These are phyloP conservation scores for Zizania latifolia DNA, from an alignment of 176 grass and related monocot species.

Conservation along the genomic window DNA sequence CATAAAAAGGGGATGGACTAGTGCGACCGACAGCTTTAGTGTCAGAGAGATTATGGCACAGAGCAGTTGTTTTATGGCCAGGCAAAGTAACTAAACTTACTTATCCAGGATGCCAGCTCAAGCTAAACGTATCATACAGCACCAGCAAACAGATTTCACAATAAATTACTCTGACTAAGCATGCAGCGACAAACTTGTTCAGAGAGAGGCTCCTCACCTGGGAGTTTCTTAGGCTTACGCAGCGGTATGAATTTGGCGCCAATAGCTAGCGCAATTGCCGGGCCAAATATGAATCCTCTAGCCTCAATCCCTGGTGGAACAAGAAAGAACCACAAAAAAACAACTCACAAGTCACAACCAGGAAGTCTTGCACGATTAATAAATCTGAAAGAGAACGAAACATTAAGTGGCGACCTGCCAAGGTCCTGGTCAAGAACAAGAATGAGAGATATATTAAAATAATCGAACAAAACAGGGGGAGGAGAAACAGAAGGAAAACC, in stretches of 20 bases:
- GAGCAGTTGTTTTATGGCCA: neutral
- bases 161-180: neutral
- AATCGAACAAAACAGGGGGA: neutral
- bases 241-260: constrained; percentile 93
- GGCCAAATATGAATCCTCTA: constrained; percentile 88
- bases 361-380: neutral
- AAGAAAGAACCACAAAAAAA: neutral
- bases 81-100: neutral
- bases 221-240: constrained; percentile 87
- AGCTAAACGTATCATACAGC: neutral
- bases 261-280: constrained; percentile 61
- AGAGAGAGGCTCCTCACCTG: constrained; percentile 41
- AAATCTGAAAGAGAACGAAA: neutral
- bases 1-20: constrained; percentile 14
- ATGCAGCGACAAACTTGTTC: neutral
- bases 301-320: constrained; percentile 70
- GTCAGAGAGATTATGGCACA: neutral
- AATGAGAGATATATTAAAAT: neutral
- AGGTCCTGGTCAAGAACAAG: neutral
- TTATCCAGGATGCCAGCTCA: neutral
- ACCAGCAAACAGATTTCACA: neutral
- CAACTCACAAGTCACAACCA: neutral
- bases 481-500: neutral
- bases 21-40: neutral
- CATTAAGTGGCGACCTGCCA: neutral